phyloP scores from a whole-genome alignment of 1,284 basidiomycete species.

The Fomitopsis schrenkii region DNA sequence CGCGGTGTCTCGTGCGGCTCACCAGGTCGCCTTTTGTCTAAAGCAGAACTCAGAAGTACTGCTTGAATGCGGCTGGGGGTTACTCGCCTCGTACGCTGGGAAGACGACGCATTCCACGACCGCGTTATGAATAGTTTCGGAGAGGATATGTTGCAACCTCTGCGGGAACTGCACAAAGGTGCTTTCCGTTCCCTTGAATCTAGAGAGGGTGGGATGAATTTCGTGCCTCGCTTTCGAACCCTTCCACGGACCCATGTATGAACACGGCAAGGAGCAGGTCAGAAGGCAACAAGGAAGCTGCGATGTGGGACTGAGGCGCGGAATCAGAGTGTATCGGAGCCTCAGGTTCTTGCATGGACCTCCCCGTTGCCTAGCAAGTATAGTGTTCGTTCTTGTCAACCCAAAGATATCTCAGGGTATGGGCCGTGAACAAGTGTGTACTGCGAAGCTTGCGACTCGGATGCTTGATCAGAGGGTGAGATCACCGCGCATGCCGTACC shows the following conservation, averaged over 20 bases:
- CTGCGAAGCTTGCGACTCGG: neutral
- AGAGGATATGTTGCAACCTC: slow-evolving; percentile 73
- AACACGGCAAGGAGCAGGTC: slow-evolving; percentile 20
- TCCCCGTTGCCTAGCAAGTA: too few relatives aligned
- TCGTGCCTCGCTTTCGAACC: neutral
- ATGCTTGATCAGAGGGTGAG: neutral
- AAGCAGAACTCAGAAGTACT: neutral
- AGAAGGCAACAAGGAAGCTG: neutral
- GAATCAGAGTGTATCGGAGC: too few relatives aligned
- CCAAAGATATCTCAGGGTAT: too few relatives aligned
- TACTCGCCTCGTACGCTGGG: slow-evolving; percentile 81
- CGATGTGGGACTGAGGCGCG: neutral
- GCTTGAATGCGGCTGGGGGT: neutral
- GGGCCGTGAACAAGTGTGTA: neutral
- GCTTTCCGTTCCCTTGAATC: slow-evolving; percentile 73
- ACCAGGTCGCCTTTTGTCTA: slow-evolving; percentile 88
- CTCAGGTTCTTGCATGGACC: too few relatives aligned
- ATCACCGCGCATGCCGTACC: neutral
- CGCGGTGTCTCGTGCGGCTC: slow-evolving; percentile 20
- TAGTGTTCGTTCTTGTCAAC: too few relatives aligned
- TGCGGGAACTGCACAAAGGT: slow-evolving; percentile 77
- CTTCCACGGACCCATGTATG: slow-evolving; percentile 51
- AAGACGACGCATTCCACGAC: slow-evolving; percentile 77
- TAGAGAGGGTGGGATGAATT: slow-evolving; percentile 15
- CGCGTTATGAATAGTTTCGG: slow-evolving; percentile 49